Evolutionary conservation across 805 yeast genomes (phyloP).

Genomic region (Maudiozyma serrabonitensis): DNA sequence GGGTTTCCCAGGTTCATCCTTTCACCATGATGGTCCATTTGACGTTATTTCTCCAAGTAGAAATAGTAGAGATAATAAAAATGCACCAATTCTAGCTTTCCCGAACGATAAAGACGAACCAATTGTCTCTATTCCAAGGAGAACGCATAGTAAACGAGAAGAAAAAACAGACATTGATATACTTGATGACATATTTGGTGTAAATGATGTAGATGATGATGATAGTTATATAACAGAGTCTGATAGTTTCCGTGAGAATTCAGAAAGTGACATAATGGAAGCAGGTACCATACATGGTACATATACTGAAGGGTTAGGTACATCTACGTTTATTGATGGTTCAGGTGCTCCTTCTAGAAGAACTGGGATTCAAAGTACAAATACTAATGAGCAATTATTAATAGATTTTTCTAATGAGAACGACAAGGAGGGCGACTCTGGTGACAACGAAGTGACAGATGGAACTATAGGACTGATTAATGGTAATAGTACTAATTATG

Average conservation of each 20-base stretch:
- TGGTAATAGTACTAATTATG: neutral
- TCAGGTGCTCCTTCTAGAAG: constrained; percentile 59
- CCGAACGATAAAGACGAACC: constrained; percentile 86
- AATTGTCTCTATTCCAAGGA: constrained; percentile 45
- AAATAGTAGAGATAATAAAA: constrained; percentile 51
- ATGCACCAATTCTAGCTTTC: constrained; percentile 93
- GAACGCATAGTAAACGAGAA: constrained; percentile 53
- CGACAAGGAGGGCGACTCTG: neutral
- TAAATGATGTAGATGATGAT: constrained; percentile 34
- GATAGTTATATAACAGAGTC: constrained; percentile 35
- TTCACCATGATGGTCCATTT: constrained; percentile 99
- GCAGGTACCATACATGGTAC: constrained; percentile 75
- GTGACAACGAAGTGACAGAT: neutral
- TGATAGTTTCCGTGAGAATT: constrained; percentile 10
- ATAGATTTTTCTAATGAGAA: neutral
- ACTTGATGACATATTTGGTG: neutral
- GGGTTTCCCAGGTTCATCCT: constrained; percentile 84
- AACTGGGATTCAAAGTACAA: neutral
- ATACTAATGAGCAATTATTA: neutral
- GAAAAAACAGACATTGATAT: neutral
- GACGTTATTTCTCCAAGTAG: constrained; percentile 97
- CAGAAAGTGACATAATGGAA: neutral
- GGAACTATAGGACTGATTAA: neutral
- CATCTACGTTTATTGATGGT: constrained; percentile 88
- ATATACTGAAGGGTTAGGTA: constrained; percentile 78